A percentile compares a stretch with the other conserved stretches of the same genome.
Conservation (phyloP, 169 alveolate species). For the Hammondia hammondi region DNA sequence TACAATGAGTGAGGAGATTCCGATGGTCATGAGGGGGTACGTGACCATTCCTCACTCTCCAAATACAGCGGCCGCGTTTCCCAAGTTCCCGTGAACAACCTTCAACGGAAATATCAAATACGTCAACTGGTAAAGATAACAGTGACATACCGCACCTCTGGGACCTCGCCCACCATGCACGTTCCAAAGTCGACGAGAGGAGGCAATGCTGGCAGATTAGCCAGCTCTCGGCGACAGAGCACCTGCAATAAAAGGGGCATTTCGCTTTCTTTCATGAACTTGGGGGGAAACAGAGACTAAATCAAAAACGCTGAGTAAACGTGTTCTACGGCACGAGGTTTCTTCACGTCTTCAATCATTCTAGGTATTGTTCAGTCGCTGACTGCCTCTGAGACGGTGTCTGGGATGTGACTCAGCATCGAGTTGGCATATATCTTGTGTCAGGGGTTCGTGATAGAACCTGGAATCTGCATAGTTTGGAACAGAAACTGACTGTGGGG, state of each 20-base stretch:
- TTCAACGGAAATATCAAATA: background rate
- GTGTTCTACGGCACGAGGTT: no score
- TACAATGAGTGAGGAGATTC: no score
- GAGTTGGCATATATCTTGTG: no score
- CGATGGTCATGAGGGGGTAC: no score
- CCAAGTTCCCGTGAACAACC: background rate
- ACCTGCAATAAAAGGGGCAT: background rate
- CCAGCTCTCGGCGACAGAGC: constrained; percentile 4
- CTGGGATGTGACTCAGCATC: no score
- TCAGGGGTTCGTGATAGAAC: no score
- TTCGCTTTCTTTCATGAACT: background rate
- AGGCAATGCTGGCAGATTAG: background rate
- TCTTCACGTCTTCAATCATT: no score
- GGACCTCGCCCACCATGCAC: background rate
- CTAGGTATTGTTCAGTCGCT: no score
- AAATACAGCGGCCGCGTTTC: background rate
- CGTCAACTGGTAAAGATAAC: background rate
- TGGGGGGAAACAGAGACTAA: background rate
- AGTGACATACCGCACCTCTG: constrained; percentile 21
- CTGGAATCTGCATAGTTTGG: no score
- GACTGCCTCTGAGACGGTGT: no score
- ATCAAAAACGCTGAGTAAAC: background rate
- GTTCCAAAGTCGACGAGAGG: constrained; percentile 17
- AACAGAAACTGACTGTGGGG: no score
- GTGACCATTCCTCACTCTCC: background rate